Conservation (phyloP, 805 yeast genomes). For the Metschnikowia peoriensis region DNA sequence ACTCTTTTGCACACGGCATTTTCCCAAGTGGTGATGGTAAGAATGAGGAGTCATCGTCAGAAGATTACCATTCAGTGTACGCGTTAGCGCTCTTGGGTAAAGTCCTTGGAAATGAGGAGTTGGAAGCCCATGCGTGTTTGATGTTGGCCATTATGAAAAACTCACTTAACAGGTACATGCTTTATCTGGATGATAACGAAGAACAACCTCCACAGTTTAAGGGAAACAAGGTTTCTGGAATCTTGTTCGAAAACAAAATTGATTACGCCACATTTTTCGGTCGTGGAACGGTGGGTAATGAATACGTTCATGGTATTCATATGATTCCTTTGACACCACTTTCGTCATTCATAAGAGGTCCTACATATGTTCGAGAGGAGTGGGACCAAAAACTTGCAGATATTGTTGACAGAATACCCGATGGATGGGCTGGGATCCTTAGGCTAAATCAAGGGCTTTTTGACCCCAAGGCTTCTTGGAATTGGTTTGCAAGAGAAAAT, state of each 20-base stretch:
- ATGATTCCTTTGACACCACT: constrained; percentile 72
- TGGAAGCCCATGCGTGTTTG: constrained; percentile 55
- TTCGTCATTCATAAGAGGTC: constrained; percentile 57
- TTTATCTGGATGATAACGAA: constrained; percentile 51
- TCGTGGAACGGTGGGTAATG: constrained; percentile 50
- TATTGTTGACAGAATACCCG: constrained; percentile 49
- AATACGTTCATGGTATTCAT: constrained; percentile 77
- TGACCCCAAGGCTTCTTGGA: constrained; percentile 56
- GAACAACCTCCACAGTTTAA: constrained; percentile 57
- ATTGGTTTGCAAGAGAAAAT: constrained; percentile 44
- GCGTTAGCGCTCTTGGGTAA: constrained; percentile 67
- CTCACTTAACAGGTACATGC: constrained; percentile 55
- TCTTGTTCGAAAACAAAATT: constrained; percentile 67
- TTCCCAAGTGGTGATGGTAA: constrained; percentile 72
- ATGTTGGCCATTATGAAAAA: constrained; percentile 59
- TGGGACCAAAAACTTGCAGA: constrained; percentile 52
- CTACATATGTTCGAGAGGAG: constrained; percentile 58
- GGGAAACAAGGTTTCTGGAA: constrained; percentile 69
- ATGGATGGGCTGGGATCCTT: constrained; percentile 74
- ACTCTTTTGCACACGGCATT: constrained; percentile 76
- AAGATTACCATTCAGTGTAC: constrained; percentile 69
- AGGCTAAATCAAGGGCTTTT: constrained; percentile 71
- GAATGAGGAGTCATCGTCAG: constrained; percentile 72
- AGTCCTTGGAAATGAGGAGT: constrained; percentile 49
- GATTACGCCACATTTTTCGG: constrained; percentile 79